These are phyloP conservation scores for Lentinula detonsa DNA, from an alignment of 768 basidiomycete species.

Conservation along the genomic window DNA sequence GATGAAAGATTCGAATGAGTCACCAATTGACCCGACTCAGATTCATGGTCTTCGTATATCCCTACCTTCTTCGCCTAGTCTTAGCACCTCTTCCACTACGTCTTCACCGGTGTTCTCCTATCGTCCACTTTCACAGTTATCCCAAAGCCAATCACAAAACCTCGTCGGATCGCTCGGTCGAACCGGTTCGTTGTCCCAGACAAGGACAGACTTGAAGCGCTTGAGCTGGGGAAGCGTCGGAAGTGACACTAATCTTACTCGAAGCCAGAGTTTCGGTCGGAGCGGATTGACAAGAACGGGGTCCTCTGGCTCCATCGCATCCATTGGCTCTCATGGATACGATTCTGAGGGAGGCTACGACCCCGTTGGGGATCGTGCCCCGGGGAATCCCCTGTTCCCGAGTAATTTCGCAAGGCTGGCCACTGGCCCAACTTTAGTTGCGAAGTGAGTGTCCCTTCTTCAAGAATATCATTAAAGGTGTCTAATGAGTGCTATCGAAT, in stretches of 20 bases:
- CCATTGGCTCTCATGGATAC: slow-evolving; percentile 1
- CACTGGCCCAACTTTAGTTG: slow-evolving; percentile 56
- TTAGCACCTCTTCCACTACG: not conserved
- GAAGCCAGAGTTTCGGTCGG: not conserved
- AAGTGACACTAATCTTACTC: not conserved
- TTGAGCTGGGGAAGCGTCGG: slow-evolving; percentile 1
- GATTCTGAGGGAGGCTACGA: slow-evolving; percentile 33
- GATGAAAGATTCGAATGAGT: not conserved
- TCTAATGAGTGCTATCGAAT: not conserved
- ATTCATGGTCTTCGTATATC: slow-evolving; percentile 9
- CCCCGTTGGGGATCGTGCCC: slow-evolving; percentile 54
- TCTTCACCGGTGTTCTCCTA: not conserved
- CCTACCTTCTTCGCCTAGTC: not conserved
- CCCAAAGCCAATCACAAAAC: not conserved
- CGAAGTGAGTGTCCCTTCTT: slow-evolving; percentile 26
- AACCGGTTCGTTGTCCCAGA: not conserved
- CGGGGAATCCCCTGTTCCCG: slow-evolving; percentile 78
- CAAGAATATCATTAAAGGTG: not conserved
- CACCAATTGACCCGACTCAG: slow-evolving; percentile 4
- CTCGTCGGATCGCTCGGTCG: not conserved
- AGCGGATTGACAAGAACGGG: slow-evolving; percentile 1
- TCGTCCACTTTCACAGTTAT: not conserved
- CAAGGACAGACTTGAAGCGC: not conserved
- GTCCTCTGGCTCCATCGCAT: not conserved
- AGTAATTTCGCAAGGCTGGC: slow-evolving; percentile 71